Evolutionary conservation across 306 rosid genomes (phyloP).

Genomic region (Abrus pulchellus): DNA sequence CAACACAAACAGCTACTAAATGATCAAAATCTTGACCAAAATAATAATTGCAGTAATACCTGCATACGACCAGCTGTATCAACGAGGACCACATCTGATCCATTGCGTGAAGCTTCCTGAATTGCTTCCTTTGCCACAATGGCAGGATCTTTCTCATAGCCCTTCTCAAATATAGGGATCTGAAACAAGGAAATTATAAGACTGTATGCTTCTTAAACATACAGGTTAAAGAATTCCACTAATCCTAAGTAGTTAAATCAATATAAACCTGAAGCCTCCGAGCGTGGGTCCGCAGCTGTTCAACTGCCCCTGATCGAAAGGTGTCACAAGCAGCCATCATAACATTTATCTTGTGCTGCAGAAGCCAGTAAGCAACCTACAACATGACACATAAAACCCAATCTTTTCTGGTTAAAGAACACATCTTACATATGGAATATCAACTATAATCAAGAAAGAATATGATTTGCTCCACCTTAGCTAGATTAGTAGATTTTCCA

Average conservation of each 20-base stretch:
- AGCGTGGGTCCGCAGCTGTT: conserved; percentile 94
- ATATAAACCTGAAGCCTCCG: conserved; percentile 86
- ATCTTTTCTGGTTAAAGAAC: conserved; percentile 25
- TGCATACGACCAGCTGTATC: conserved; percentile 97
- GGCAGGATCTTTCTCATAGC: conserved; percentile 96
- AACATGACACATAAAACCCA: conserved; percentile 28
- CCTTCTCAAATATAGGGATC: conserved; percentile 94
- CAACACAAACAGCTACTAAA: conserved; percentile 22
- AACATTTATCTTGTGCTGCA: conserved; percentile 79
- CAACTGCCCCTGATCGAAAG: conserved; percentile 95
- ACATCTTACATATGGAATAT: conserved; percentile 16
- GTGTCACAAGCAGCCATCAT: conserved; percentile 99
- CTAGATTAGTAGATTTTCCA: conserved; percentile 43
- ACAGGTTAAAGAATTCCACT: background rate
- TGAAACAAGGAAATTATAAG: conserved; percentile 43
- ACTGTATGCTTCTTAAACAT: background rate
- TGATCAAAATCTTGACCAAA: background rate
- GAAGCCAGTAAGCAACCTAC: conserved; percentile 97
- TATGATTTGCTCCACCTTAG: conserved; percentile 16
- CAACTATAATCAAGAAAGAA: conserved; percentile 1
- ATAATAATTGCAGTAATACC: conserved; percentile 52
- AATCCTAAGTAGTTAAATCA: conserved; percentile 25
- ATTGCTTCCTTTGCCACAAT: conserved; percentile 96
- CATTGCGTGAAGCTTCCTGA: conserved; percentile 81
- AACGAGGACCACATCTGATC: conserved; percentile 92